Base-by-base conservation (phyloP, 1,139 yeast species). In the Maudiozyma humilis region DNA sequence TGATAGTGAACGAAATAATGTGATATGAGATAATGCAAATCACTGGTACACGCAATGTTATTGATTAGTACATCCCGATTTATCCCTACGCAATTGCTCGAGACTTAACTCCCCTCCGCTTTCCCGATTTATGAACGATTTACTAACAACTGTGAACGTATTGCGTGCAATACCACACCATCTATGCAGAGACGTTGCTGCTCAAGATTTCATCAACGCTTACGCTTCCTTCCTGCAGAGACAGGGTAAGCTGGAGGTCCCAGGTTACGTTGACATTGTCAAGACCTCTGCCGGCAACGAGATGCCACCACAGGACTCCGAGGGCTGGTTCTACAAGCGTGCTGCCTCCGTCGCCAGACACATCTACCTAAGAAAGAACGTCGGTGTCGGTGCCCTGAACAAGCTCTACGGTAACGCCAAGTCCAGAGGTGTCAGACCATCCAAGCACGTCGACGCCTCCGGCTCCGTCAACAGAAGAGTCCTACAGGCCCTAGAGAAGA, bases 321-420 rank as follows among this genome's bases (percentile, higher is more conserved):
- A 89, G 77, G 88, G 91, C 69, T 91, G 98, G 98, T 91, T 87
- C 87, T 91, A 89, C 95, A 87, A 84, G 86, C 86, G 99, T 77
- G 94, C 98, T 67, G 99, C 99, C 68, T 89, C 98, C 52, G 88
- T 88, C 71, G 99, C 98, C 69, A 91, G 99, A 81, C 98, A 91
- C 91, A 83, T 91, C 75, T 93, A 93, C 95, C 82, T 91, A 77
- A 89, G 96, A 86, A 91, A 91, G 79, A 87, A 85, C 68, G 95
- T 91, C 67, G 99, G 99, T 84, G 95, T 91, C 65, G 98, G 98
- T 79, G 85, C 86, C 71, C 82, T 91, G 71, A 89, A 89, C 94
- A 91, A 87, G 78, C 79, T 87, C 69, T 93, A 91, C 93, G 99
- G 99, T 75, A 94, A 95, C 78, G 88, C 97, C 66, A 77, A 82